Percentiles rank a stretch among this genome's conserved stretches.
These are phyloP conservation scores for Mentha longifolia DNA, from an alignment of 257 asterid genomes.

Conservation along the genomic window DNA sequence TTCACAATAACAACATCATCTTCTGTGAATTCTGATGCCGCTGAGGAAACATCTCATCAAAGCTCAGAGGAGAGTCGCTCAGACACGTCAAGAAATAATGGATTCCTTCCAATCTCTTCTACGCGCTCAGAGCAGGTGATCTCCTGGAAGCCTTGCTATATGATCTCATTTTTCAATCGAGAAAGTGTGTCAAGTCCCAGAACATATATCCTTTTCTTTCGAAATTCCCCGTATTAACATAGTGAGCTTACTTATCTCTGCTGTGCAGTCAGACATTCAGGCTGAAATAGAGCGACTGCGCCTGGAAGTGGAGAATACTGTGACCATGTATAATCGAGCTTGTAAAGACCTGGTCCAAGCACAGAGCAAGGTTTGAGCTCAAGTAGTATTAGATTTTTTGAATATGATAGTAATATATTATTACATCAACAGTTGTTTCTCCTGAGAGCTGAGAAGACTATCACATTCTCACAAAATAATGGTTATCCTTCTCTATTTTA, in stretches of 20 bases:
- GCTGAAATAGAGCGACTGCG: slow-evolving; percentile 68
- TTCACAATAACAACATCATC: slow-evolving; percentile 34
- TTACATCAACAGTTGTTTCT: slow-evolving; percentile 12
- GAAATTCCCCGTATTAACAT: slow-evolving; percentile 23
- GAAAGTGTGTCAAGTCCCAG: slow-evolving; percentile 23
- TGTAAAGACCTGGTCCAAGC: slow-evolving; percentile 68
- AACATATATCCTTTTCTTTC: slow-evolving; percentile 22
- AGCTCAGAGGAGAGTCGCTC: slow-evolving; percentile 40
- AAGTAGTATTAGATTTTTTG: slow-evolving; percentile 13
- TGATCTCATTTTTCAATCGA: slow-evolving; percentile 22
- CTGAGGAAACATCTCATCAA: slow-evolving; percentile 32
- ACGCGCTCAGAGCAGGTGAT: slow-evolving; percentile 57
- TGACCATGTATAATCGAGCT: slow-evolving; percentile 69
- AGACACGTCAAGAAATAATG: slow-evolving; percentile 34
- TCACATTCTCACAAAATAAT: neutral
- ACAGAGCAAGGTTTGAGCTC: slow-evolving; percentile 61
- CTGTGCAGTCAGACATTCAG: slow-evolving; percentile 51
- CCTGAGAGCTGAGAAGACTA: neutral
- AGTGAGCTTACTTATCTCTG: slow-evolving; percentile 23
- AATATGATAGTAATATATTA: slow-evolving; percentile 16
- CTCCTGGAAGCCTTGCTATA: slow-evolving; percentile 22
- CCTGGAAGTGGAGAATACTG: slow-evolving; percentile 61
- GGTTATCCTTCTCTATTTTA: slow-evolving; percentile 2
- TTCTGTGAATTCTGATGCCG: slow-evolving; percentile 31
- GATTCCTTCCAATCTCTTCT: slow-evolving; percentile 40